Base-by-base conservation (phyloP, 306 rosid genomes). In the Lablab purpureus region DNA sequence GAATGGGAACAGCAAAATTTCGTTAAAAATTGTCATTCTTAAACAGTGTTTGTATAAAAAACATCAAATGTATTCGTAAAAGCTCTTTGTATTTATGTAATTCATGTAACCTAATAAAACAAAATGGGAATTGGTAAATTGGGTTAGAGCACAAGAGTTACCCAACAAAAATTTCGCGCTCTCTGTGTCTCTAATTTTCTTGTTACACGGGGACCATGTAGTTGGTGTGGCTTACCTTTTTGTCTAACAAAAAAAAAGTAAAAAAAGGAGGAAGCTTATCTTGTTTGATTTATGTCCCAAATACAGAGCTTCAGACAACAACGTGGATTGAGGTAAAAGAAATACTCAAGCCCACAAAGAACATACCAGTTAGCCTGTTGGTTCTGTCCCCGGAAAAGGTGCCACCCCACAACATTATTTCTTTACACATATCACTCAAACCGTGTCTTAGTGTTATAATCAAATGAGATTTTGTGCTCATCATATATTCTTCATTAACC, bases 221-320 rank as follows among this genome's bases (percentile, higher is more conserved):
- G 70, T 59, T 59, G 81, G 66, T 50, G 82, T 40, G 73, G 34
- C 22, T 19, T 27, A 59, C 62, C 78, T 71, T 82, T 82, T 77
- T 82, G 75, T 77, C 64, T 63, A 15, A 17, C 63, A 62, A 69
- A 67, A 41, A 55, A 54, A 58, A 60, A 15, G 8, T 58, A 1
- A 0, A 60, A 62, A 82, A 51, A 62, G 62, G 58, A 63, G 45
- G 37, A 71, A 71, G 52, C 63, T 60, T 30, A 63, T 76, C 82
- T 76, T 82, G 45, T 69, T 49, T 67, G 56, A 41, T 25, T 67
- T 19, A 25, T 81, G 75, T 40, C 82, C 58, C 79, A 51, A 75
- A 62, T 40, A 62, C 52, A 63, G 73, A 59, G 43, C 25, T 67
- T 58, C 17, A 51, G 28, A 58, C 10, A 51, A 76, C 36, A 76